Evolutionary conservation across 2,329 filamentous ascomycete genomes (phyloP).

Genomic region (Penicillium psychrosexuale): DNA sequence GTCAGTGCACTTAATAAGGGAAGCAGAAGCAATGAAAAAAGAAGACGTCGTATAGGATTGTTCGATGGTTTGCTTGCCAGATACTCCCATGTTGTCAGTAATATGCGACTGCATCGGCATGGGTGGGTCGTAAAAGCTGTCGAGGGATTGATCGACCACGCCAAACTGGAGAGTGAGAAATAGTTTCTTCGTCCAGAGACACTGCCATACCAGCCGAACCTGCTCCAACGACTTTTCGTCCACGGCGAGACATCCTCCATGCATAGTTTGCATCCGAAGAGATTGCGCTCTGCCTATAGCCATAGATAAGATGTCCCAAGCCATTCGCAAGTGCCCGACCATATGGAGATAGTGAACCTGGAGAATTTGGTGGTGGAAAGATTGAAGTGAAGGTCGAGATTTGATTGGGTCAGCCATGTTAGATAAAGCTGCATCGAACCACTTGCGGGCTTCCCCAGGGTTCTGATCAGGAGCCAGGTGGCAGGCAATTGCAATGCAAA

Average conservation of each 20-base stretch:
- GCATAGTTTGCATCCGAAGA: background rate
- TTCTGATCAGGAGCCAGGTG: background rate
- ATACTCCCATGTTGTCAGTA: background rate
- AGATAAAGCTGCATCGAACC: background rate
- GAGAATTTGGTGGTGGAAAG: background rate
- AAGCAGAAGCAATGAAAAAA: background rate
- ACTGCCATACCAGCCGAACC: background rate
- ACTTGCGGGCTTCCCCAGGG: background rate
- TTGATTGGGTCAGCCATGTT: background rate
- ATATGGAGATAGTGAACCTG: background rate
- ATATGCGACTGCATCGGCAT: background rate
- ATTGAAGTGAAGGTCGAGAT: background rate
- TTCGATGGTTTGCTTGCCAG: background rate
- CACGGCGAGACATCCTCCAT: background rate
- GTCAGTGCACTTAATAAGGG: background rate
- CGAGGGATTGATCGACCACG: background rate
- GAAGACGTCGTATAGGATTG: background rate
- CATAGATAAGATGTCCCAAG: background rate
- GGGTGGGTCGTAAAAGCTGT: accelerated
- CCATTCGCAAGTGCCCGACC: background rate
- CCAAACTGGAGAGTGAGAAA: background rate
- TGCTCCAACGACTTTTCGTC: background rate
- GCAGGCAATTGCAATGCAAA: background rate
- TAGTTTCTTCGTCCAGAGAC: background rate
- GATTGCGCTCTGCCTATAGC: background rate